Base-by-base conservation (phyloP, 2,329 filamentous ascomycete species). In the Triangularia setosa region DNA sequence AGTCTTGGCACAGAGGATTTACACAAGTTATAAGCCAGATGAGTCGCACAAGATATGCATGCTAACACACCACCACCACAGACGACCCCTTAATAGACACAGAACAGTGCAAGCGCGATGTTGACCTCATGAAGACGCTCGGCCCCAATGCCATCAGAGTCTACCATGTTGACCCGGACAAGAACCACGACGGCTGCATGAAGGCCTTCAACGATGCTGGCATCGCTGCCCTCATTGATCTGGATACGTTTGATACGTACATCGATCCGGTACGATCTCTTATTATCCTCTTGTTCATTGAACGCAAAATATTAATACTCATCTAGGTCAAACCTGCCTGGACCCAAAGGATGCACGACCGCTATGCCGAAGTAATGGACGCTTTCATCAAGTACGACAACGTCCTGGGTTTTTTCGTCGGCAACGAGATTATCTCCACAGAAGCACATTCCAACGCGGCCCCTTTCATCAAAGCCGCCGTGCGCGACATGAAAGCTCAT, bases 161-260 rank as follows among this genome's bases (percentile, higher is more conserved):
- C 64, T 97, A 97, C 77, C 92, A 96, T 73, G 91, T 97, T 66
- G 89, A 96, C 71, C 79, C 90, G 1, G 75, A 78, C 2, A 86
- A 79, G 30, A 80, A 94, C 74, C 93, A 97, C 76, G 82, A 85
- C 64, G 88, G 83, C 21, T 97, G 92, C 79, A 96, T 97, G 91
- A 82, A 82, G 61, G 88, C 87, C 1, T 91, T 97, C 74, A 87
- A 86, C 12, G 86, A 92, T 71, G 90, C 87, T 52, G 91, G 91
- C 64, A 94, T 97, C 75, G 96, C 96, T 75, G 78, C 92, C 61
- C 88, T 94, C 74, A 84, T 96, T 58, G 93, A 97, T 76, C 82
- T 97, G 65, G 93, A 93, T 72, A 91, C 88, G 5, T 90, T 90
- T 72, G 78, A 80, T 69, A 89, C 88, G 0, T 88, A 90, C 73